These are phyloP conservation scores for Physaria fendleri DNA, from an alignment of 345 rosid species.

Conservation along the genomic window DNA sequence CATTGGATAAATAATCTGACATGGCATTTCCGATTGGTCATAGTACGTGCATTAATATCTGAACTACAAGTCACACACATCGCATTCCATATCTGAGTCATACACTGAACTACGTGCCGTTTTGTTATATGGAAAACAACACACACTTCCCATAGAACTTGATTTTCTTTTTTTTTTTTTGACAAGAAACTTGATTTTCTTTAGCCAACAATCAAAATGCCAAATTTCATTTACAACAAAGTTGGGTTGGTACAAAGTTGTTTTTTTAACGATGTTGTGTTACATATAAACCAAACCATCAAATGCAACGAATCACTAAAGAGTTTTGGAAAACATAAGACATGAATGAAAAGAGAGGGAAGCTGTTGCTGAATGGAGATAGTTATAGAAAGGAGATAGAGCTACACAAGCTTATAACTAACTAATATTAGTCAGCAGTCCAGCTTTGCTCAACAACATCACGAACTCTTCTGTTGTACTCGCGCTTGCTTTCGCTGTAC, in stretches of 20 bases:
- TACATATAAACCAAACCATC: constrained; percentile 13
- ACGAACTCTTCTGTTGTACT: constrained; percentile 67
- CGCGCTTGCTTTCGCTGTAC: constrained; percentile 74
- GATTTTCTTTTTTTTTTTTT: too few relatives aligned
- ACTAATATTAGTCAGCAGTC: constrained; percentile 54
- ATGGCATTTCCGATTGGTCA: too few relatives aligned
- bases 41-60: too few relatives aligned
- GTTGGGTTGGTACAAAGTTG: constrained; percentile 17
- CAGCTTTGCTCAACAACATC: constrained; percentile 75
- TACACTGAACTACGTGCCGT: too few relatives aligned
- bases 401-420: constrained; percentile 24
- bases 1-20: too few relatives aligned
- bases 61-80: too few relatives aligned
- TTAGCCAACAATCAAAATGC: too few relatives aligned
- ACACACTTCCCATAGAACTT: too few relatives aligned
- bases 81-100: too few relatives aligned
- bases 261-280: constrained; percentile 11
- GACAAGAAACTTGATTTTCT: too few relatives aligned
- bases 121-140: too few relatives aligned
- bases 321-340: constrained; percentile 20
- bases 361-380: constrained; percentile 20
- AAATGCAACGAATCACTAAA: constrained; percentile 17
- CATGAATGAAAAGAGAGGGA: constrained; percentile 13
- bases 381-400: constrained; percentile 1
- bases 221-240: too few relatives aligned